Percentiles rank a stretch among this genome's conserved stretches.
Conservation (phyloP, 1,139 yeast genomes). For the Taphrina sp. region DNA sequence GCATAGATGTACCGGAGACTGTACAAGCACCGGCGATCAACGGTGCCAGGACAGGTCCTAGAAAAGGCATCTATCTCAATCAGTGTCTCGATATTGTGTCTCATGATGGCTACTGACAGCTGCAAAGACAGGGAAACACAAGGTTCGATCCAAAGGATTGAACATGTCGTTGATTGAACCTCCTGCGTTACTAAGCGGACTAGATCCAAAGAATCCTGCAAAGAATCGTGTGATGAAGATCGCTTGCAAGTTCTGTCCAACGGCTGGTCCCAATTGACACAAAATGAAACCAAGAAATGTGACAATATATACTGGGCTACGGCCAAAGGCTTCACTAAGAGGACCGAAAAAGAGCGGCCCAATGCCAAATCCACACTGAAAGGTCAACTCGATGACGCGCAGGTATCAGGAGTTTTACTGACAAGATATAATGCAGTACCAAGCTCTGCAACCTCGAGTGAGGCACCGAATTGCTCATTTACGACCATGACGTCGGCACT, state of each 20-base stretch:
- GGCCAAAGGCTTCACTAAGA: slow-evolving; percentile 53
- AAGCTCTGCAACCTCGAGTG: slow-evolving; percentile 5
- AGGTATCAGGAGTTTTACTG: slow-evolving; percentile 83
- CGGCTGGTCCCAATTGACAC: slow-evolving; percentile 60
- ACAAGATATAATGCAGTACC: slow-evolving; percentile 42
- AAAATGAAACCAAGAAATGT: slow-evolving; percentile 54
- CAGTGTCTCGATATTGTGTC: not conserved
- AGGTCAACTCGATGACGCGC: slow-evolving; percentile 77
- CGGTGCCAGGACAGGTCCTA: slow-evolving; percentile 9
- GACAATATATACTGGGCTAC: slow-evolving; percentile 55
- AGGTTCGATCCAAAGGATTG: slow-evolving; percentile 63
- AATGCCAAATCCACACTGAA: slow-evolving; percentile 50
- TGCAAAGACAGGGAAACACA: slow-evolving; percentile 51
- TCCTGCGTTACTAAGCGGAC: slow-evolving; percentile 82
- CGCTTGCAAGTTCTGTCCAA: slow-evolving; percentile 52
- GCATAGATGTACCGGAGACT: slow-evolving; percentile 11
- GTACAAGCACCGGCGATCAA: slow-evolving; percentile 10
- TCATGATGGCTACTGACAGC: slow-evolving; percentile 39
- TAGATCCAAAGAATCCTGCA: slow-evolving; percentile 76
- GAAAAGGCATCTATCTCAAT: slow-evolving; percentile 1
- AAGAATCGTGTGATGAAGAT: slow-evolving; percentile 68
- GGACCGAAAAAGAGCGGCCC: slow-evolving; percentile 83
- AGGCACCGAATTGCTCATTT: not conserved
- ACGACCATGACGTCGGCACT: slow-evolving; percentile 42
- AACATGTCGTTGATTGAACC: slow-evolving; percentile 77